These are phyloP conservation scores for Monosporascus sp. DNA, from an alignment of 2,329 filamentous ascomycete genomes.

Conservation along the genomic window DNA sequence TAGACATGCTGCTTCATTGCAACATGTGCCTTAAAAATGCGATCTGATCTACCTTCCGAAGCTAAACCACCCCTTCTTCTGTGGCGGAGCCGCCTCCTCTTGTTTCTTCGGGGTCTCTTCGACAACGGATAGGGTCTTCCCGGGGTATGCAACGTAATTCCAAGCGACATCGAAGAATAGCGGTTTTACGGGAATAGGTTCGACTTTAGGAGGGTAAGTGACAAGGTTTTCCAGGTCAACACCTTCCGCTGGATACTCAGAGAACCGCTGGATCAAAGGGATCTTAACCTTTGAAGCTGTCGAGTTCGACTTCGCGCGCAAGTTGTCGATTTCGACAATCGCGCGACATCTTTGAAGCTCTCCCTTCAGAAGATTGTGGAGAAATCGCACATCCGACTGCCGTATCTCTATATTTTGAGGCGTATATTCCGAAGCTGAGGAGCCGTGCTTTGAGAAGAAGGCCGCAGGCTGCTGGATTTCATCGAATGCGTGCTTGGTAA, in stretches of 20 bases:
- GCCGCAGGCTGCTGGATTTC: constrained; percentile 51
- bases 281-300: constrained; percentile 39
- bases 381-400: constrained; percentile 48
- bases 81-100: constrained; percentile 36
- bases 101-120: constrained; percentile 25
- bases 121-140: constrained; percentile 39
- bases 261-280: constrained; percentile 70
- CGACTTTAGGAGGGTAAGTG: constrained; percentile 77
- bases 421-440: constrained; percentile 30
- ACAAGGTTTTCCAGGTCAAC: constrained; percentile 79
- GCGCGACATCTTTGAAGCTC: constrained; percentile 79
- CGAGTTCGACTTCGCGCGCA: constrained; percentile 43
- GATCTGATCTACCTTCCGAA: constrained; percentile 49
- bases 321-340: constrained; percentile 74
- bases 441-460: constrained; percentile 36
- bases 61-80: constrained; percentile 74
- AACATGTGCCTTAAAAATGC: neutral
- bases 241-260: constrained; percentile 66
- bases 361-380: constrained; percentile 60
- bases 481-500: constrained; percentile 68
- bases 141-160: constrained; percentile 95
- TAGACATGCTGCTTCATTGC: neutral
- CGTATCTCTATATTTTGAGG: constrained; percentile 68
- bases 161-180: constrained; percentile 94
- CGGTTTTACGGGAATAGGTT: constrained; percentile 85